Evolutionary conservation across 768 basidiomycete species (phyloP).

Genomic region (Imleria badia): DNA sequence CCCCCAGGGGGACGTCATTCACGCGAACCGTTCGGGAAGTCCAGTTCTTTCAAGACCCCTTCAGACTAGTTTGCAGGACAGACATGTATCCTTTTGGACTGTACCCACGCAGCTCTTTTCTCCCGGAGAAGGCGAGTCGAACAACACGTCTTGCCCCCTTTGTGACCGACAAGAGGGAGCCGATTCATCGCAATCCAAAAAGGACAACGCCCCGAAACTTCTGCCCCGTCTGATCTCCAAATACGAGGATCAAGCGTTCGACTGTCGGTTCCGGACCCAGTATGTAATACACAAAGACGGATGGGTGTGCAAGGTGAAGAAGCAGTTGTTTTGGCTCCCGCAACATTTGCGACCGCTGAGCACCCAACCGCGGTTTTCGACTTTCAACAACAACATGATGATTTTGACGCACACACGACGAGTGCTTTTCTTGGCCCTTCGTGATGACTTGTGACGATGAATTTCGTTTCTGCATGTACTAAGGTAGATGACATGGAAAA

Average conservation of each 20-base stretch:
- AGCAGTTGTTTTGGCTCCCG: slow-evolving; percentile 13
- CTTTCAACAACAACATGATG: slow-evolving; percentile 4
- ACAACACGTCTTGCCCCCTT: background rate
- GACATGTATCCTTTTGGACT: background rate
- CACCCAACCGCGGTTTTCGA: background rate
- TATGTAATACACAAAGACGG: slow-evolving; percentile 9
- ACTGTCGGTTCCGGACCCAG: slow-evolving; percentile 1
- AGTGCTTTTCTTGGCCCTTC: slow-evolving; percentile 4
- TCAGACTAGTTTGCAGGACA: slow-evolving; percentile 2
- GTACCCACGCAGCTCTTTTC: background rate
- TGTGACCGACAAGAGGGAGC: background rate
- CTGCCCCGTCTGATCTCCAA: slow-evolving; percentile 6
- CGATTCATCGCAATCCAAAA: background rate
- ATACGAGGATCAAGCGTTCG: background rate
- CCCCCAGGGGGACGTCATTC: background rate
- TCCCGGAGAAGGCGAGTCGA: background rate
- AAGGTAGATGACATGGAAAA: too few species aligned
- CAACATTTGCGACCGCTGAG: slow-evolving; percentile 6
- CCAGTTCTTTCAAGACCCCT: slow-evolving; percentile 2
- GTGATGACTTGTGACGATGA: background rate
- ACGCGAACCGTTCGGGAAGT: background rate
- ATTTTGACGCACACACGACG: slow-evolving; percentile 3
- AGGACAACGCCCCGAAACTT: background rate
- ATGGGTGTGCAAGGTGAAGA: slow-evolving; percentile 9
- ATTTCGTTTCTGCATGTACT: too few species aligned